Evolutionary conservation across 257 asterid genomes (phyloP), one percentile per base, ranked within the genome.

Genomic region (Capsicum baccatum): DNA sequence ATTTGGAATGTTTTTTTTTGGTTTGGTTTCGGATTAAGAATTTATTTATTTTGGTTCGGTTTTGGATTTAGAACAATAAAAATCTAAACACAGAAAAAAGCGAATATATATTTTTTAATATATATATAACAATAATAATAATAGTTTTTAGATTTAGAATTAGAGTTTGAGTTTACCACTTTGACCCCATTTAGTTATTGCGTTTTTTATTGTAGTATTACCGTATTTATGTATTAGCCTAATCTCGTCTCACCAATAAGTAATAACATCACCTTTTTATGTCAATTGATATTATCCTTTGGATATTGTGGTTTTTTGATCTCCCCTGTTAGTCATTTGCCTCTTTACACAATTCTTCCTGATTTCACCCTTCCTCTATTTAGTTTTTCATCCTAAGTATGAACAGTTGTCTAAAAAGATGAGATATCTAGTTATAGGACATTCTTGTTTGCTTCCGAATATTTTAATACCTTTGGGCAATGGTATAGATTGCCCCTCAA

Each of bases 341-440:
- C 79, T 70, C 57, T 44, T 44, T 44, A 70, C 79, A 15, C 16
- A 70, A 44, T 44, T 70, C 56, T 44, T 70, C 79, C 79, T 70
- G 79, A 44, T 44, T 42, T 70, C 79, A 44, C 37, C 56, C 79
- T 70, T 17, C 79, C 17, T 44, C 37, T n/a, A 70, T 70, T 44
- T 70, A 15, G 10, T 70, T 70, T 74, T 19, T 73, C 81, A 74
- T 74, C 62, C 62, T 17, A 37, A 52, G 60, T 52, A 52, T 76
- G 81, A 21, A 48, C 16, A 17, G 79, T 17, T 26, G 8, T 76
- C 81, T 54, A 26, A 13, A 76, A 76, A 63, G 63, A 52, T 76
- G 81, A 76, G 81, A 52, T 76, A 48, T 52, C 15, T 52, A 76
- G 15, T 76, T 52, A 52, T 26, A 52, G 81, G 81, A 52, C 63